Conservation (phyloP, 2,329 filamentous ascomycete species). For the Aspergillus glaucus region DNA sequence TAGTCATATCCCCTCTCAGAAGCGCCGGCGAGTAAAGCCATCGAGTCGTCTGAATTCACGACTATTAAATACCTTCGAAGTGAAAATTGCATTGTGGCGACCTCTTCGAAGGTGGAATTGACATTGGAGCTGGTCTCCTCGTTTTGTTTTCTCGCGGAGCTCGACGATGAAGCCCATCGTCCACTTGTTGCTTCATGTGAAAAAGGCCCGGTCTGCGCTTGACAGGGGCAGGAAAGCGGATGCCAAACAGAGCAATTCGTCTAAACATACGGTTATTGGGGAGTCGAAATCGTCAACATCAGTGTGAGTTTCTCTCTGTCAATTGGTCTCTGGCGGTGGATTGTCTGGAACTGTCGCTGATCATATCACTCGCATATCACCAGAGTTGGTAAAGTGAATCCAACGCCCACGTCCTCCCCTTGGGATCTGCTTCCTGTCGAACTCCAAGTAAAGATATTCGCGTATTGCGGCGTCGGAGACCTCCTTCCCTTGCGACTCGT, state of each 20-base stretch:
- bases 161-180: conserved; percentile 30
- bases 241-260: conserved; percentile 18
- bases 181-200: conserved; percentile 25
- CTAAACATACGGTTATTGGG: conserved; percentile 14
- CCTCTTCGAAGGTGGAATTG: conserved; percentile 4
- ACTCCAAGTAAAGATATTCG: conserved; percentile 37
- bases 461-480: conserved; percentile 33
- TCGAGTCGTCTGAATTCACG: too few relatives aligned
- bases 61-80: too few relatives aligned
- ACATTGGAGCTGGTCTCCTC: conserved; percentile 21
- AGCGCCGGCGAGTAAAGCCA: background rate
- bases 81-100: conserved; percentile 1
- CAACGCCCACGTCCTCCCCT: conserved; percentile 24
- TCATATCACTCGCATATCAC: background rate
- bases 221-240: conserved; percentile 22
- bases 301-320: conserved; percentile 14
- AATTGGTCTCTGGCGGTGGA: background rate
- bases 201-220: conserved; percentile 28
- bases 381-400: conserved; percentile 16
- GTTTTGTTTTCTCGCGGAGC: conserved; percentile 15
- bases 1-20: conserved; percentile 5
- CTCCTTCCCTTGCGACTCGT: conserved; percentile 33
- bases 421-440: conserved; percentile 38
- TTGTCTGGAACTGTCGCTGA: conserved; percentile 5
- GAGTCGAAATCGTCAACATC: conserved; percentile 16